Evolutionary conservation across 1,284 basidiomycete species (phyloP), one percentile per base, ranked within the genome.

Genomic region (Vanrija sp.): DNA sequence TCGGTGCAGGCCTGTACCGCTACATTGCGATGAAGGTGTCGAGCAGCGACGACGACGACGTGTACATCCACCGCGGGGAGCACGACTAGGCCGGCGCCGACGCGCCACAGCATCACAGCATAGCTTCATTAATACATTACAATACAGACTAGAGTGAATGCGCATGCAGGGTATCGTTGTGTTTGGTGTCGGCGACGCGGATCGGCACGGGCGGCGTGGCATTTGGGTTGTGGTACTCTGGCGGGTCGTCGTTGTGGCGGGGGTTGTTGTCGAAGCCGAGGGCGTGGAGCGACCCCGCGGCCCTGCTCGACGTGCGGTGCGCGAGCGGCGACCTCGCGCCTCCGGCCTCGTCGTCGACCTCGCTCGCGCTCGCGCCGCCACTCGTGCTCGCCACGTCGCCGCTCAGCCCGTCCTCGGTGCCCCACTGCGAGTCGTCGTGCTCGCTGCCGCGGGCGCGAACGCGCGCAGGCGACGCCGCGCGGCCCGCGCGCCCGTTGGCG

Each of bases 21-120:
- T 76, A 69, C 47, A 54, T 73, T 15, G 65, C 66, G 3, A 56
- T 63, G 47, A 75, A 68, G 57, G 63, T 75, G n/a, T 54, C 52
- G 24, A 53, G 55, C 22, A 44, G 51, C 2, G 63, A 62, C 41
- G 61, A 61, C 24, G 44, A 20, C 10, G 45, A 41, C 4, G 6
- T 57, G 31, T 53, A 36, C 23, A 43, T 31, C 31, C 31, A 31
- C 31, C 31, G 31, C 8, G 31, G 31, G 15, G 31, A 31, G 31
- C 31, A 31, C n/a, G n/a, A n/a, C 31, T 31, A 31, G 25, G 25
- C 25, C 6, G 25, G n/a, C n/a, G n/a, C n/a, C n/a, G 31, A 31
- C 31, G 31, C 8, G 12, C 10, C 12, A 14, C 12, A 12, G 12
- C 38, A 39, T 39, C 9, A 15, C 38, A 35, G 15, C 8, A 7